Evolutionary conservation across 2,329 filamentous ascomycete genomes (phyloP).

Genomic region (Penicillium crustosum): DNA sequence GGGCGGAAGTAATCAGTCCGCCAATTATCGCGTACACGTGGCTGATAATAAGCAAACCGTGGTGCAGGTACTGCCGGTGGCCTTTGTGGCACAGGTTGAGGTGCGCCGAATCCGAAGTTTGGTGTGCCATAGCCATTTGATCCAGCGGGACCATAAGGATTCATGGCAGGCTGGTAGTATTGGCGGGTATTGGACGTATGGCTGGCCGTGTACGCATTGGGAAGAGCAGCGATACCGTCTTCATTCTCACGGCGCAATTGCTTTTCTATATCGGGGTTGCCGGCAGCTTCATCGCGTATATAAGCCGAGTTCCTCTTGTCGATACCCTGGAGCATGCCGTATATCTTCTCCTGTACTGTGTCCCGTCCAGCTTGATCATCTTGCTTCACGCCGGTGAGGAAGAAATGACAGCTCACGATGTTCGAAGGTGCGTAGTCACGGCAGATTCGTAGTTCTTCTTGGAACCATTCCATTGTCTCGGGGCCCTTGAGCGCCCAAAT

Average conservation of each 20-base stretch:
- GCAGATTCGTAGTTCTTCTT: constrained; percentile 89
- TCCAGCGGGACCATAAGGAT: constrained; percentile 2
- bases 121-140: constrained; percentile 3
- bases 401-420: constrained; percentile 90
- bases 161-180: constrained; percentile 17
- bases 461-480: constrained; percentile 97
- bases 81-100: constrained; percentile 85
- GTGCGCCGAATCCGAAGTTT: constrained; percentile 76
- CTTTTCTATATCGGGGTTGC: constrained; percentile 74
- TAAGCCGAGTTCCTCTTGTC: constrained; percentile 83
- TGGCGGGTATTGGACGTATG: constrained; percentile 22
- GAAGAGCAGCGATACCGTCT: constrained; percentile 79
- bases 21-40: constrained; percentile 67
- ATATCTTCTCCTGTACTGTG: constrained; percentile 79
- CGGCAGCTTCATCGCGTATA: constrained; percentile 77
- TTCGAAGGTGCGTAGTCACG: constrained; percentile 84
- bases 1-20: constrained; percentile 89
- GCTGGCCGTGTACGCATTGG: constrained; percentile 48
- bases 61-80: constrained; percentile 74
- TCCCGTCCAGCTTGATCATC: constrained; percentile 64
- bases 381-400: constrained; percentile 76
- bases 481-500: constrained; percentile 91
- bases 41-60: constrained; percentile 77
- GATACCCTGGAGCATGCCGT: constrained; percentile 82
- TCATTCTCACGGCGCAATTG: constrained; percentile 79